These are phyloP conservation scores for Coemansia sp. DNA, from an alignment of 192 early-diverging fungal species.

Conservation along the genomic window DNA sequence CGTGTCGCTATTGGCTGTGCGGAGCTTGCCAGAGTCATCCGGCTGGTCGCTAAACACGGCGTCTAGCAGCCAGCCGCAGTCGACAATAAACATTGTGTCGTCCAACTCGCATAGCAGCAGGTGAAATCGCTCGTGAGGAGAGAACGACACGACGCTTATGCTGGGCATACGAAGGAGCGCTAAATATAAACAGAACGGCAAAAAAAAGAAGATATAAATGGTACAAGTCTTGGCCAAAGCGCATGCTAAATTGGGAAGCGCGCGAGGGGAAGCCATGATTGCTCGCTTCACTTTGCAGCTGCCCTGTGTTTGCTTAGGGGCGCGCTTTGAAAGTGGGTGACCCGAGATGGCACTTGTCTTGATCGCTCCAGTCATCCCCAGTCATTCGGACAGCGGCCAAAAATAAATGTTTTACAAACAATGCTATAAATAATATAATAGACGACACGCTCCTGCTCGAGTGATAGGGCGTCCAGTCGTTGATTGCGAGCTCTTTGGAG, in stretches of 20 bases:
- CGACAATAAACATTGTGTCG: slow-evolving; percentile 56
- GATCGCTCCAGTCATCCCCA: background rate
- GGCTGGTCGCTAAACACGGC: background rate
- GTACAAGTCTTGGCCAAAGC: background rate
- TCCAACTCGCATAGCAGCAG: slow-evolving; percentile 54
- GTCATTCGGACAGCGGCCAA: background rate
- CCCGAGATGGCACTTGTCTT: background rate
- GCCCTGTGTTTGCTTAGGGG: background rate
- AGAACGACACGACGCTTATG: slow-evolving; percentile 50
- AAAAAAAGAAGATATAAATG: slow-evolving; percentile 1
- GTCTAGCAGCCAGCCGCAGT: slow-evolving; percentile 54
- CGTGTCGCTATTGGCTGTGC: slow-evolving; percentile 1
- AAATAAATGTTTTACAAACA: background rate
- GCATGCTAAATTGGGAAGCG: background rate
- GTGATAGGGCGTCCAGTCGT: background rate
- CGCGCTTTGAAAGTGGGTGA: background rate
- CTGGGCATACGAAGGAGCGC: slow-evolving; percentile 34
- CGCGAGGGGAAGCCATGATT: background rate
- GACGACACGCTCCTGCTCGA: background rate
- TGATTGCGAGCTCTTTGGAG: background rate
- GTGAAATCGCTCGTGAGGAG: slow-evolving; percentile 50
- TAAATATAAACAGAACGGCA: slow-evolving; percentile 1
- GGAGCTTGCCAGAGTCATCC: slow-evolving; percentile 13
- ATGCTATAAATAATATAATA: background rate
- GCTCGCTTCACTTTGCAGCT: background rate